Base-by-base conservation (phyloP, 352 stramenopile genomes). In the Pilasporangium apinafurcum region DNA sequence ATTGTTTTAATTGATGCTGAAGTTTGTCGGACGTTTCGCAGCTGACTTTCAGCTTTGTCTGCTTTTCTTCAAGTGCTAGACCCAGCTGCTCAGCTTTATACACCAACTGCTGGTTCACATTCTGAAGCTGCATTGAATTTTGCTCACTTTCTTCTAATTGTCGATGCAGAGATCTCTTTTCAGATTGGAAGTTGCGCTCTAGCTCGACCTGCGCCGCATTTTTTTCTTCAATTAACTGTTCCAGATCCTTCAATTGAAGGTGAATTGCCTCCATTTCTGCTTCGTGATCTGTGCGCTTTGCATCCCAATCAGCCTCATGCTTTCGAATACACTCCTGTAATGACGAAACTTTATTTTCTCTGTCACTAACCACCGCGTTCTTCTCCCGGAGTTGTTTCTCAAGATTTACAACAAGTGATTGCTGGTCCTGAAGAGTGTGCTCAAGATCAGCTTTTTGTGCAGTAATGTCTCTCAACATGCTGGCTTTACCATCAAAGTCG, bases 141-240 rank as follows among this genome's bases (percentile, higher is more conserved):
- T 69, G 40, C 18, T 69, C 50, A 4, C 17, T 22, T 54, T 68
- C 52, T 13, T 49, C 40, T 5, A 65, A 21, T 24, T 64, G 58
- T 20, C 59, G 42, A 21, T 65, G 17, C 17, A 77, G 38, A 2
- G 44, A 49, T 8, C 35, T 17, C 22, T 64, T 75, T 18, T 64
- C 50, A 4, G 21, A 18, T 31, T 56, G 7, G 13, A 70, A 53
- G 10, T 25, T 12, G 31, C 51, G 35, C 31, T 68, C 40, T 2
- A 34, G 27, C 14, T 68, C 53, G 14, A 41, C 42, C 17, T 59
- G 65, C 20, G 44, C 31, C 8, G 48, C 47, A 20, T 48, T 50
- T 42, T 72, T 76, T 37, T 59, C 54, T 3, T 47, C 57, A n/a
- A 64, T 27, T 18, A 61, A 44, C 36, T 65, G 59, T 35, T 73